Conservation (phyloP, 352 stramenopile species). For the Globisporangium cystogenes region DNA sequence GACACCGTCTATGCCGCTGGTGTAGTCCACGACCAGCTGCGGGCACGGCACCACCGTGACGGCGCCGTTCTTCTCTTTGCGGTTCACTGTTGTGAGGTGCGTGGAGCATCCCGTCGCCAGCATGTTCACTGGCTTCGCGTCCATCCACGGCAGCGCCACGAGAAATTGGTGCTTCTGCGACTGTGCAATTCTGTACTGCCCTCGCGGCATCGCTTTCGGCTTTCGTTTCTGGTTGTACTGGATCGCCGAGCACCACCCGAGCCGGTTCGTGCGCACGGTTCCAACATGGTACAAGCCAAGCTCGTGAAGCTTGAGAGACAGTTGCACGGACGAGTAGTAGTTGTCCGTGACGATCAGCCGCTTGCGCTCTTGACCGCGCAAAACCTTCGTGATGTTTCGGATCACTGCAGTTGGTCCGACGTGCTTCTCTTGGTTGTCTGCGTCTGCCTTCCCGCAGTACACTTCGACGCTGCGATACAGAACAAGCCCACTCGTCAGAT, state of each 20-base stretch:
- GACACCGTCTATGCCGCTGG: background rate
- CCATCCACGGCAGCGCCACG: background rate
- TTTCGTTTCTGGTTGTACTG: background rate
- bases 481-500: background rate
- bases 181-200: background rate
- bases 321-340: background rate
- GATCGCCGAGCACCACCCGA: background rate
- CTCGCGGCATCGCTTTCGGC: background rate
- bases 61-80: background rate
- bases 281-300: background rate
- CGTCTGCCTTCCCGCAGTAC: background rate
- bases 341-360: background rate
- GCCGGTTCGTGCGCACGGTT: background rate
- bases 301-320: background rate
- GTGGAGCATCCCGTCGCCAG: background rate
- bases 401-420: background rate
- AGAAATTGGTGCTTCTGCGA: background rate
- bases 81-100: background rate
- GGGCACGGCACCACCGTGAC: background rate
- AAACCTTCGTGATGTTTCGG: background rate
- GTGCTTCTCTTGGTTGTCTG: background rate
- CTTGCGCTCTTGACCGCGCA: background rate
- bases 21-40: background rate
- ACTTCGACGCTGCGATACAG: conserved; percentile 6
- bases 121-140: background rate